Evolutionary conservation across 1,284 basidiomycete genomes (phyloP).

Genomic region (Apiotrichum gracile): DNA sequence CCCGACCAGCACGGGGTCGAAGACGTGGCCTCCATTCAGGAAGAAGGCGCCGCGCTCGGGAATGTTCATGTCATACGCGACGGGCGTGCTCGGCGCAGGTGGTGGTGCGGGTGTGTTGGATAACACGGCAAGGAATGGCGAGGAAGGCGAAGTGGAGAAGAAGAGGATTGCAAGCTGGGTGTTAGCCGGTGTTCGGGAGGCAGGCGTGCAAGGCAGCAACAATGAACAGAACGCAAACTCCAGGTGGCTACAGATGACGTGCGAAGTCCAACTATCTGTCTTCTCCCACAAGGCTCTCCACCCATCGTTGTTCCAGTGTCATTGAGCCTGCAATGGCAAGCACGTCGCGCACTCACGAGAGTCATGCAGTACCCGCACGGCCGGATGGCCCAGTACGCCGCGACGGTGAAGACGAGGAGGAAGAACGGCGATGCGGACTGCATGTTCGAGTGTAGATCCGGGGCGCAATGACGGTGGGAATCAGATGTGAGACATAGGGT

Average conservation of each 20-base stretch:
- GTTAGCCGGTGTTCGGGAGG: neutral
- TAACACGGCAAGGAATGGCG: conserved; percentile 30
- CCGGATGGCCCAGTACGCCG: conserved; percentile 24
- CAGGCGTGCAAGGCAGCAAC: no score
- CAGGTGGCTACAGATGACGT: no score
- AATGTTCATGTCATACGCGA: conserved; percentile 13
- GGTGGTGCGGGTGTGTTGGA: neutral
- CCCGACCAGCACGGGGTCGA: conserved; percentile 32
- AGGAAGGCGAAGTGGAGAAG: conserved; percentile 35
- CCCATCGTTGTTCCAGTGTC: no score
- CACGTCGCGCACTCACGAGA: conserved; percentile 33
- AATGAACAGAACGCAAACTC: no score
- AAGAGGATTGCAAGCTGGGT: conserved; percentile 31
- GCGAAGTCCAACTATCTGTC: no score
- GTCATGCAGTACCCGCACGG: conserved; percentile 37
- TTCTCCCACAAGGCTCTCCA: no score
- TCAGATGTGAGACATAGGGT: no score
- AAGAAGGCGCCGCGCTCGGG: conserved; percentile 28
- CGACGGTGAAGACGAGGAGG: conserved; percentile 19
- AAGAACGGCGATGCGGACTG: conserved; percentile 33
- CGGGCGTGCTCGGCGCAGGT: neutral
- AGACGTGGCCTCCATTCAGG: conserved; percentile 26
- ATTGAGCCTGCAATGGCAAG: no score
- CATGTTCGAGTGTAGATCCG: neutral
- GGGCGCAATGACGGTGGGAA: neutral